These are phyloP conservation scores for Phytophthora idaei DNA, from an alignment of 352 stramenopile genomes.

Conservation along the genomic window DNA sequence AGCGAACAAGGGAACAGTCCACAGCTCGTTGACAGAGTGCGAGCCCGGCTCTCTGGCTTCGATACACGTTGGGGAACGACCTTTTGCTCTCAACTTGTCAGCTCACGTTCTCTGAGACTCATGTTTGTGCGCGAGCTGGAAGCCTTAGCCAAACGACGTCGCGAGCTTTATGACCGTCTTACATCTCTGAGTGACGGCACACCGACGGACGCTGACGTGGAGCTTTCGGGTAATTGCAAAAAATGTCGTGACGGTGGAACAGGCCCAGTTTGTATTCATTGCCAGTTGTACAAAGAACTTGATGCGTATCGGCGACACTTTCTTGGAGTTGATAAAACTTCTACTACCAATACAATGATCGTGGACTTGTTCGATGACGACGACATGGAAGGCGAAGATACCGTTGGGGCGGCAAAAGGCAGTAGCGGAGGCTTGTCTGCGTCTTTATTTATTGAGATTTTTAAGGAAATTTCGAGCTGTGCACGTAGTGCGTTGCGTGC, in stretches of 20 bases:
- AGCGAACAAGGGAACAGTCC: conserved; percentile 17
- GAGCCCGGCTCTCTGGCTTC: conserved; percentile 48
- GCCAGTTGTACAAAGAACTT: conserved; percentile 68
- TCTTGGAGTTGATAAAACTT: conserved; percentile 50
- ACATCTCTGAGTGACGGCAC: conserved; percentile 39
- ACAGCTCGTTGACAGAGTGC: conserved; percentile 49
- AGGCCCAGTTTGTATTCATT: conserved; percentile 69
- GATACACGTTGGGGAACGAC: conserved; percentile 49
- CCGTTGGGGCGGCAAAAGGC: neutral
- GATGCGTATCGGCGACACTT: conserved; percentile 63
- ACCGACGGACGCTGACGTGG: conserved; percentile 53
- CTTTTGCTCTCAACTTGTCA: conserved; percentile 58
- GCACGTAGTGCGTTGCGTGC: conserved; percentile 25
- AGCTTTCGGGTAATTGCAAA: conserved; percentile 68
- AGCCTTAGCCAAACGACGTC: conserved; percentile 42
- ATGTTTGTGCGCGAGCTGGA: conserved; percentile 61
- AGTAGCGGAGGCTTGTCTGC: conserved; percentile 14
- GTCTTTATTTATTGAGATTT: conserved; percentile 62
- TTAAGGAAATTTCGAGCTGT: conserved; percentile 54
- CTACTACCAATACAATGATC: conserved; percentile 17
- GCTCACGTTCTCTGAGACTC: conserved; percentile 49
- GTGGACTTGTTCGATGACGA: conserved; percentile 23
- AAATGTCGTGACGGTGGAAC: conserved; percentile 63
- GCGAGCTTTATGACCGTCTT: conserved; percentile 42
- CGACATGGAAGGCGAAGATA: conserved; percentile 21